Percentiles rank a stretch among this genome's conserved stretches.
Evolutionary conservation across 164 flowering plant species (phyloP).

Genomic region (Amborella trichopoda): DNA sequence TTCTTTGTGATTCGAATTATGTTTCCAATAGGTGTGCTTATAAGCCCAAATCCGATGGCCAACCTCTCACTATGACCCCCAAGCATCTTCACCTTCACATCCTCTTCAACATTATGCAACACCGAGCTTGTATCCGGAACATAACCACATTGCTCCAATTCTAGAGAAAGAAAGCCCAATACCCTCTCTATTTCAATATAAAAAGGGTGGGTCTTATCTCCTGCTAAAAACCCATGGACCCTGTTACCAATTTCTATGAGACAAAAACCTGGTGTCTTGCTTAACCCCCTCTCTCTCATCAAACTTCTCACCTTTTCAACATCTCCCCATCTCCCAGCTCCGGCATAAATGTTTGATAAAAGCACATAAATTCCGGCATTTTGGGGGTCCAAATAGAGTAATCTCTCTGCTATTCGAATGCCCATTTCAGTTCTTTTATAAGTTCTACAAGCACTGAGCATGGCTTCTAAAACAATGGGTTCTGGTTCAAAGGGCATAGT

Average conservation of each 20-base stretch:
- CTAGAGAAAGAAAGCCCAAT: conserved; percentile 15
- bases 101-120: conserved; percentile 26
- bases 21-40: conserved; percentile 31
- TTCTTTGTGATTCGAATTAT: conserved; percentile 31
- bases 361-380: conserved; percentile 31
- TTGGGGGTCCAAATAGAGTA: conserved; percentile 23
- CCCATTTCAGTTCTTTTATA: conserved; percentile 29
- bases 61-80: conserved; percentile 38
- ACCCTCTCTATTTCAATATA: conserved; percentile 15
- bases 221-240: conserved; percentile 28
- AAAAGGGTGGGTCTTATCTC: conserved; percentile 27
- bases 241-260: conserved; percentile 21
- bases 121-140: conserved; percentile 28
- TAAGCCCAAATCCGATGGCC: conserved; percentile 32
- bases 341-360: conserved; percentile 36
- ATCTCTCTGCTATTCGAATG: conserved; percentile 23
- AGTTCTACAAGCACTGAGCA: conserved; percentile 28
- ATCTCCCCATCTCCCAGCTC: conserved; percentile 27
- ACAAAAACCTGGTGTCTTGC: conserved; percentile 35
- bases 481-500: conserved; percentile 27
- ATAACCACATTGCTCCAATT: conserved; percentile 24
- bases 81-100: conserved; percentile 21
- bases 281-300: conserved; percentile 28
- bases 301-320: conserved; percentile 25
- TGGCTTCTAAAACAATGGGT: conserved; percentile 21